Evolutionary conservation across 1,139 yeast species (phyloP).

Genomic region (Magnusiomyces clavatus): DNA sequence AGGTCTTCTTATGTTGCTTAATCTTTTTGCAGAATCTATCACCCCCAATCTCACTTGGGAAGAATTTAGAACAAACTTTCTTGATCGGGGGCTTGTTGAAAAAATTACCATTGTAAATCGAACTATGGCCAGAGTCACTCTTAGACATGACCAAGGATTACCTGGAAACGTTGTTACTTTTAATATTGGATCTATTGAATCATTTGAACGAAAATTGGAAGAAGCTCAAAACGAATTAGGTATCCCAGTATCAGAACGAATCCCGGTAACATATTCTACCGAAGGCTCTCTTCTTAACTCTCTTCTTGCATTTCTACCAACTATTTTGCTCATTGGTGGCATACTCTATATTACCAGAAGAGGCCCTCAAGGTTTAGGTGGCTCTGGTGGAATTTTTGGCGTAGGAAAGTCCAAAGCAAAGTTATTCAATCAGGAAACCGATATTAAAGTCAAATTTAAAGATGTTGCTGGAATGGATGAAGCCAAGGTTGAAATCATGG

Average conservation of each 20-base stretch:
- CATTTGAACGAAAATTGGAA: constrained; percentile 80
- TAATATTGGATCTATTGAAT: constrained; percentile 84
- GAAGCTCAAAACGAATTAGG: constrained; percentile 62
- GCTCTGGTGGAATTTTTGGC: constrained; percentile 40
- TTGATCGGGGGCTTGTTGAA: constrained; percentile 78
- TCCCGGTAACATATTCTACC: constrained; percentile 76
- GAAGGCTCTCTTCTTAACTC: constrained; percentile 59
- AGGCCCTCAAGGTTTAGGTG: constrained; percentile 47
- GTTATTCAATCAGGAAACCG: constrained; percentile 85
- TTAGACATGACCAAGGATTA: not conserved
- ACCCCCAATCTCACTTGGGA: constrained; percentile 57
- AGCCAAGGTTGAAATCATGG: constrained; percentile 98
- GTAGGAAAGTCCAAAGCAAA: constrained; percentile 88
- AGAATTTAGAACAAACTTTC: constrained; percentile 75
- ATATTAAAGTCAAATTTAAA: constrained; percentile 76
- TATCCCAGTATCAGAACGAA: constrained; percentile 55
- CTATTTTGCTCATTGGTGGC: constrained; percentile 75
- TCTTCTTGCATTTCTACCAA: constrained; percentile 73
- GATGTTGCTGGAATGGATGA: constrained; percentile 98
- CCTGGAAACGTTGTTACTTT: constrained; percentile 41
- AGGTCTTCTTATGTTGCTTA: constrained; percentile 6
- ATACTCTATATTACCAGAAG: constrained; percentile 49
- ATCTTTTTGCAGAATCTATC: constrained; percentile 7
- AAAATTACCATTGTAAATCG: constrained; percentile 64
- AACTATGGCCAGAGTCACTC: constrained; percentile 12